Percentiles rank a stretch among this genome's conserved stretches.
Evolutionary conservation across 2,329 filamentous ascomycete species (phyloP).

Genomic region (Calonectria ilicicola): DNA sequence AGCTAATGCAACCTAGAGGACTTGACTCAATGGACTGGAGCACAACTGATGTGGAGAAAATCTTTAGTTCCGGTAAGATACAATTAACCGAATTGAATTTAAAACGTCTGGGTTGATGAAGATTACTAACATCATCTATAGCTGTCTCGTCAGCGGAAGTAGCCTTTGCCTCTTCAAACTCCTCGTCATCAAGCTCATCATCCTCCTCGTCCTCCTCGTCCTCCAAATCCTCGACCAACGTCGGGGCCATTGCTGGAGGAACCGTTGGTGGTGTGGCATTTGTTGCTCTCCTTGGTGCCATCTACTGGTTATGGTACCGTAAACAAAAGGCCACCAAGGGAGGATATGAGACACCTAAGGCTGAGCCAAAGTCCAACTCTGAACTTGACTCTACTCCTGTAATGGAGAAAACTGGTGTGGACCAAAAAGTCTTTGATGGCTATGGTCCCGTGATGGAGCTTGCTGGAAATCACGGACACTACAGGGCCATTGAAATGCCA

Average conservation of each 20-base stretch:
- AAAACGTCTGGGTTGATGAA: not conserved
- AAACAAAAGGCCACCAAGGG: not conserved
- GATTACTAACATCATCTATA: not conserved
- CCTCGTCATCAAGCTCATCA: not conserved
- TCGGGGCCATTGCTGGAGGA: not conserved
- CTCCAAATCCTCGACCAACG: not conserved
- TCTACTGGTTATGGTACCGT: constrained; percentile 1
- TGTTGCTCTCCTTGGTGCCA: not conserved
- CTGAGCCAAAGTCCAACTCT: not conserved
- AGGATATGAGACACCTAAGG: not conserved
- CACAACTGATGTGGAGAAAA: not conserved
- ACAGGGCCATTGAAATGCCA: not conserved
- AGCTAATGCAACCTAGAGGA: not conserved
- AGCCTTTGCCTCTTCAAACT: not conserved
- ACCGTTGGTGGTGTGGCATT: not conserved
- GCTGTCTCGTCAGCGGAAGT: not conserved
- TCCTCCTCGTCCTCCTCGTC: not conserved
- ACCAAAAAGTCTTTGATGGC: not conserved
- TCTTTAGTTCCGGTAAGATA: not conserved
- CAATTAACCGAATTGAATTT: too few relatives aligned
- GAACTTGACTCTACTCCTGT: not conserved
- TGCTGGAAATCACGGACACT: not conserved
- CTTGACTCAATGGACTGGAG: constrained; percentile 3
- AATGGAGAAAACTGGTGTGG: not conserved
- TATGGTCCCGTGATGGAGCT: not conserved